Conservation (phyloP, 2,329 filamentous ascomycete species). For the Macrophomina tecta region DNA sequence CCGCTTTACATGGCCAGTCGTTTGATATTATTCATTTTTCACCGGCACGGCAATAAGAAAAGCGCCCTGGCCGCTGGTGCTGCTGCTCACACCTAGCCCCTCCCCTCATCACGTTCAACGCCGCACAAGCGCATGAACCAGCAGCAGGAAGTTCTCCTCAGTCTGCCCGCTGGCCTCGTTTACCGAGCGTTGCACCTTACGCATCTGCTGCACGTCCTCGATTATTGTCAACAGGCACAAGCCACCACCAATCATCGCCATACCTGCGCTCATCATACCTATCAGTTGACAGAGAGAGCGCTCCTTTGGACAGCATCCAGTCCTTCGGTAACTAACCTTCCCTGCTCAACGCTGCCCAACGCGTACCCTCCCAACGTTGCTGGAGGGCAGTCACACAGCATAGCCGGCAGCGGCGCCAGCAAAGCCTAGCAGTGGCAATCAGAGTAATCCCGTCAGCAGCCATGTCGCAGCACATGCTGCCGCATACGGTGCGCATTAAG, state of each 20-base stretch:
- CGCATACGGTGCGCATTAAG: conserved; percentile 49
- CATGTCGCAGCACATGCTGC: conserved; percentile 28
- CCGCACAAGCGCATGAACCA: not conserved
- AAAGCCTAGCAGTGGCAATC: not conserved
- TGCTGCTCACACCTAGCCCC: not conserved
- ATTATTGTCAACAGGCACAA: not conserved
- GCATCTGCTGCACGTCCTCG: not conserved
- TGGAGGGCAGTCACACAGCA: not conserved
- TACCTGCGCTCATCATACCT: not conserved
- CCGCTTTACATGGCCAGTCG: not conserved
- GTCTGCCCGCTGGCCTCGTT: not conserved
- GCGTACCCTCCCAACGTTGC: not conserved
- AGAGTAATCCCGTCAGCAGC: not conserved
- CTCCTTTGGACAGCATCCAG: conserved; percentile 5
- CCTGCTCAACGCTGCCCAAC: conserved; percentile 2
- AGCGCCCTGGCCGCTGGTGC: not conserved
- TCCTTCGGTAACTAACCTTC: conserved; percentile 10
- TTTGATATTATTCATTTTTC: not conserved
- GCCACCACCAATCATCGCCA: not conserved
- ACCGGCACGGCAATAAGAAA: not conserved
- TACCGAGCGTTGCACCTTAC: not conserved
- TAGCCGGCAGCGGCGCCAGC: not conserved
- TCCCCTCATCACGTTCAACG: not conserved
- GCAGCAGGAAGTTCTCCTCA: not conserved
- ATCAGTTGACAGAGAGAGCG: not conserved